Evolutionary conservation across 257 asterid species (phyloP).

Genomic region (Solanum chilense): DNA sequence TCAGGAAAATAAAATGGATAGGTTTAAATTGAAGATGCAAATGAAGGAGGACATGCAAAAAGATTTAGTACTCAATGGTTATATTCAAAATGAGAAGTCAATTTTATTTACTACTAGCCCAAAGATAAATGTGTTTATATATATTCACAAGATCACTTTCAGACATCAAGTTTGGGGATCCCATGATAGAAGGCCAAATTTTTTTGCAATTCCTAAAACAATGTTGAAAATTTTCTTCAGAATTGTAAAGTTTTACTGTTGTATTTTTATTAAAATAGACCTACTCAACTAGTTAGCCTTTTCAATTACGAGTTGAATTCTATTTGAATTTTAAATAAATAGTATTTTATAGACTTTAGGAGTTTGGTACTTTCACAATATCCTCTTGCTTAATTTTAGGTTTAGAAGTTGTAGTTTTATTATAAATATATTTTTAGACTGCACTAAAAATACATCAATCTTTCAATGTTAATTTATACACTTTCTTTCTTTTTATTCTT

Average conservation of each 20-base stretch:
- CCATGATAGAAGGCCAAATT: not conserved
- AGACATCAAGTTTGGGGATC: not conserved
- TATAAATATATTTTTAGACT: not conserved
- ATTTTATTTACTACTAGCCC: not conserved
- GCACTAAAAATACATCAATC: too few relatives aligned
- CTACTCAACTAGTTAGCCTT: not conserved
- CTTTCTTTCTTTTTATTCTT: not conserved
- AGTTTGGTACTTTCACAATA: not conserved
- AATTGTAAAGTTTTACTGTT: too few relatives aligned
- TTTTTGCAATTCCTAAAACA: not conserved
- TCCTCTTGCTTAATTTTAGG: too few relatives aligned
- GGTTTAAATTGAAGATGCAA: not conserved
- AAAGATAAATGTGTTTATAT: too few relatives aligned
- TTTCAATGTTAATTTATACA: not conserved
- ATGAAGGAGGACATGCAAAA: not conserved
- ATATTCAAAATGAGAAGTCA: not conserved
- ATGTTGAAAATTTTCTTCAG: not conserved
- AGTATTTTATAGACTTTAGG: not conserved
- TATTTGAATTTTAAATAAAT: not conserved
- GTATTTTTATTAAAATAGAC: not conserved
- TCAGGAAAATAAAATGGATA: too few relatives aligned
- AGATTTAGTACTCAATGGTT: too few relatives aligned
- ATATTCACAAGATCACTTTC: not conserved
- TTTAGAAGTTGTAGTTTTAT: not conserved
- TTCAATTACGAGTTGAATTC: not conserved